These are phyloP conservation scores for Mycocentrospora acerina DNA, from an alignment of 2,329 filamentous ascomycete genomes.

Conservation along the genomic window DNA sequence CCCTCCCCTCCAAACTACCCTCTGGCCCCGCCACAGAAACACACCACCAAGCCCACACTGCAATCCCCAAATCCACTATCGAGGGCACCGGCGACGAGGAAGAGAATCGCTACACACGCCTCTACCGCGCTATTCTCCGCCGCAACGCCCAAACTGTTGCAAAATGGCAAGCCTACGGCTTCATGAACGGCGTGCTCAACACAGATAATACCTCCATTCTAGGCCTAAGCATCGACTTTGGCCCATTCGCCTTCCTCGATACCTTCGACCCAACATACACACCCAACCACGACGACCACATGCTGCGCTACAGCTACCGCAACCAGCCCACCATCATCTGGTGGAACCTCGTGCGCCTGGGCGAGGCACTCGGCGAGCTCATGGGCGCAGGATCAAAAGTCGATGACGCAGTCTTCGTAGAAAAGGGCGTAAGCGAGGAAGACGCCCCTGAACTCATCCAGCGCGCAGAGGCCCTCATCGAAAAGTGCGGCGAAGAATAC, in stretches of 20 bases:
- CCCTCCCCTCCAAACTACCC: conserved; percentile 63
- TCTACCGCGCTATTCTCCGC: conserved; percentile 85
- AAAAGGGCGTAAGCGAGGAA: conserved; percentile 71
- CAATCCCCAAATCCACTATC: conserved; percentile 58
- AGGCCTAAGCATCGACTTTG: conserved; percentile 89
- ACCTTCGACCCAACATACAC: conserved; percentile 94
- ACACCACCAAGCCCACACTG: conserved; percentile 45
- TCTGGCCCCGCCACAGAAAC: conserved; percentile 52
- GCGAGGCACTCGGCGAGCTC: conserved; percentile 84
- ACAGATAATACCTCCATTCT: conserved; percentile 95
- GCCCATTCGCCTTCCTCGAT: conserved; percentile 96
- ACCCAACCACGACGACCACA: conserved; percentile 91
- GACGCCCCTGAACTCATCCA: conserved; percentile 69
- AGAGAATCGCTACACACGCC: conserved; percentile 82
- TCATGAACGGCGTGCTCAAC: conserved; percentile 97
- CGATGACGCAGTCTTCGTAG: conserved; percentile 70
- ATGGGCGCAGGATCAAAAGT: conserved; percentile 74
- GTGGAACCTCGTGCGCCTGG: conserved; percentile 95
- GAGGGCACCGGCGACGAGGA: conserved; percentile 68
- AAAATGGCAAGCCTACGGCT: conserved; percentile 96
- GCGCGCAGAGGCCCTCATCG: conserved; percentile 82
- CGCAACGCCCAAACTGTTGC: conserved; percentile 87
- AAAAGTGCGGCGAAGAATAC: conserved; percentile 80
- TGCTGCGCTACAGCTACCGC: conserved; percentile 84
- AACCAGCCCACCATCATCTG: conserved; percentile 96